phyloP scores from a whole-genome alignment of 306 rosid genomes.

The Gleditsia sinensis region DNA sequence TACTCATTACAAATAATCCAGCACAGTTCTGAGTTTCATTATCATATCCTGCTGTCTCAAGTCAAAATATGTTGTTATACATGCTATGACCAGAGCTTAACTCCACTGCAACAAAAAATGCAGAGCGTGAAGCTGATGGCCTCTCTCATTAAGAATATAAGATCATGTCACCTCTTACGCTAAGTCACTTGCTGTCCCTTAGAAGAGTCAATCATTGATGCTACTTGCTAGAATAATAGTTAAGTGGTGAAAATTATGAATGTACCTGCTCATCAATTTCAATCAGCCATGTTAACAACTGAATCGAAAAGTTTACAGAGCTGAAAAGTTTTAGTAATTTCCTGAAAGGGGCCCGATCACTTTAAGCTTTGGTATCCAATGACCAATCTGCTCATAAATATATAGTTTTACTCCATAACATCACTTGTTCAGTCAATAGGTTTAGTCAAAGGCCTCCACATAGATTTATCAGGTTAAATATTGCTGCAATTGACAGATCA shows the following conservation, averaged over 20 bases:
- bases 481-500: slow-evolving; percentile 9
- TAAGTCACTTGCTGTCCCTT: not conserved
- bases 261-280: not conserved
- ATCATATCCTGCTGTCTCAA: not conserved
- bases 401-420: not conserved
- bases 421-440: not conserved
- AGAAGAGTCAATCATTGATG: not conserved
- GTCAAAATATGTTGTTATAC: not conserved
- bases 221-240: not conserved
- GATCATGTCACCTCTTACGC: not conserved
- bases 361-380: not conserved
- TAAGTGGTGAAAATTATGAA: not conserved
- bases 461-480: not conserved
- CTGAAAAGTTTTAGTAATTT: not conserved
- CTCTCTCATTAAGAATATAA: not conserved
- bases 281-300: not conserved
- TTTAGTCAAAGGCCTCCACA: not conserved
- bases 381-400: not conserved
- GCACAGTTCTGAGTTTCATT: not conserved
- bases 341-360: not conserved
- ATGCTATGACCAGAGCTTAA: not conserved
- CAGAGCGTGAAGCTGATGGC: not conserved
- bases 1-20: not conserved
- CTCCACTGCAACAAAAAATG: not conserved
- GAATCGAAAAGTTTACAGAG: not conserved